phyloP scores from a whole-genome alignment of 371 early-diverging fungal genomes.

The Parasitella parasitica region DNA sequence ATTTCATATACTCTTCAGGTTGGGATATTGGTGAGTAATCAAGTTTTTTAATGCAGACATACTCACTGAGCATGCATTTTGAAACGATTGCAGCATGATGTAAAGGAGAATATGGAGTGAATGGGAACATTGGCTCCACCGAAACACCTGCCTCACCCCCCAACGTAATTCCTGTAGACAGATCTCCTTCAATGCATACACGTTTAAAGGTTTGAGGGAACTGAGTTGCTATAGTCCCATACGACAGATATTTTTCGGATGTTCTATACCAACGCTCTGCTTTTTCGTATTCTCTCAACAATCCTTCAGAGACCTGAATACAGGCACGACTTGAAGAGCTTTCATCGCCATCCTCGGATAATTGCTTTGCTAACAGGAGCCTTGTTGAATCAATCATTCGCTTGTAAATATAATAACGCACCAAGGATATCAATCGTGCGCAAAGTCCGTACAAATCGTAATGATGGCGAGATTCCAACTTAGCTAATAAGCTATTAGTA shows the following conservation, averaged over 20 bases:
- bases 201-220: constrained; percentile 29
- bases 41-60: constrained; percentile 18
- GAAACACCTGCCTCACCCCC: constrained; percentile 43
- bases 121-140: constrained; percentile 35
- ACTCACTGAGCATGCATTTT: constrained; percentile 34
- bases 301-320: constrained; percentile 6
- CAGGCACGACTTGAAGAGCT: not conserved
- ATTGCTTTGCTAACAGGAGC: not conserved
- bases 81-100: constrained; percentile 46
- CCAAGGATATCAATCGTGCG: constrained; percentile 23
- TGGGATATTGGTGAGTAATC: constrained; percentile 24
- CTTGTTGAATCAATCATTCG: constrained; percentile 11
- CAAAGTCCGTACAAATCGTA: constrained; percentile 25
- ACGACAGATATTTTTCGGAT: constrained; percentile 28
- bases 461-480: constrained; percentile 17
- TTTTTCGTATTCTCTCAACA: constrained; percentile 24
- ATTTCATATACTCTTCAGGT: constrained; percentile 33
- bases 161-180: constrained; percentile 32
- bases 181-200: constrained; percentile 29
- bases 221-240: constrained; percentile 7
- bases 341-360: not conserved
- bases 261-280: constrained; percentile 25
- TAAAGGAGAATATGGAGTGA: constrained; percentile 26
- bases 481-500: constrained; percentile 17
- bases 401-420: constrained; percentile 29